phyloP scores from a whole-genome alignment of 2,329 filamentous ascomycete genomes.

The Sclerotinia borealis region DNA sequence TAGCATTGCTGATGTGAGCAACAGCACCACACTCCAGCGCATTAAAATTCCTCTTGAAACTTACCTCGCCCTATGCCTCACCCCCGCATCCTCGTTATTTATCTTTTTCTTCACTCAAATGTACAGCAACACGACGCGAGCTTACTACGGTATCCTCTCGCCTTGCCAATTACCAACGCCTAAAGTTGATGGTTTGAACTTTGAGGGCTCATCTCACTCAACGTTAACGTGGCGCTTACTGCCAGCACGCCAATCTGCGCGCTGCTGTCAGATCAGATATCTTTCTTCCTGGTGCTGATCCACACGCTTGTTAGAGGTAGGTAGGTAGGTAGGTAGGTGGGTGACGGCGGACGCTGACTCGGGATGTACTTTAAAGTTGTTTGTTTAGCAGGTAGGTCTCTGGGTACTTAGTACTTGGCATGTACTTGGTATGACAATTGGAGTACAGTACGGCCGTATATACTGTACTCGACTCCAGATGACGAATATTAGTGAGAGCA shows the following conservation, averaged over 20 bases:
- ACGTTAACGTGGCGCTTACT: not conserved
- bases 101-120: not conserved
- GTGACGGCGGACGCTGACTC: not conserved
- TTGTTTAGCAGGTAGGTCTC: not conserved
- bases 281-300: not conserved
- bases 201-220: not conserved
- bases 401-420: not conserved
- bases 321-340: no score
- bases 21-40: no score
- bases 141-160: not conserved
- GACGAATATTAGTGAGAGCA: not conserved
- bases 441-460: not conserved
- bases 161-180: no score
- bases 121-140: not conserved
- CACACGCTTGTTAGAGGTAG: no score
- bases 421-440: no score
- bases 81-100: not conserved
- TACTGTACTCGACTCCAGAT: not conserved
- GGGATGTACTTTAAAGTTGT: not conserved
- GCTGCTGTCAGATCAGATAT: slow-evolving; percentile 1
- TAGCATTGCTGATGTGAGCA: slow-evolving; percentile 1
- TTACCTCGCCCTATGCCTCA: not conserved
- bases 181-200: not conserved
- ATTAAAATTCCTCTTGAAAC: not conserved
- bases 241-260: not conserved